phyloP scores from a whole-genome alignment of 2,329 filamentous ascomycete species.

The Tricladium varicosporioides region DNA sequence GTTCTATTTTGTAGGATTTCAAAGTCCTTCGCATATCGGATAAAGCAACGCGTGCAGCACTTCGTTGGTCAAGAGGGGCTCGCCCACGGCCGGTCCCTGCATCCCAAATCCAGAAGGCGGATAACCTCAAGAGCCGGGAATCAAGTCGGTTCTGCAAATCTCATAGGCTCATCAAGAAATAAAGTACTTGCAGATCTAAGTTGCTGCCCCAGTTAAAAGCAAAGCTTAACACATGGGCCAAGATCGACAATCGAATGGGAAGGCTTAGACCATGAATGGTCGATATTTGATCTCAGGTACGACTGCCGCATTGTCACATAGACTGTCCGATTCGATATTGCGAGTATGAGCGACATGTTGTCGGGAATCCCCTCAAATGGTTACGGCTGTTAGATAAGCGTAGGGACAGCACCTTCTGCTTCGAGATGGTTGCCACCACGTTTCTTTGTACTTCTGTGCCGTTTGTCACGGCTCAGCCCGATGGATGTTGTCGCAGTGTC shows the following conservation, averaged over 20 bases:
- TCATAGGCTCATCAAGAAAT: slow-evolving; percentile 13
- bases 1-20: slow-evolving; percentile 4
- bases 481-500: neutral
- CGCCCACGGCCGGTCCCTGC: slow-evolving; percentile 2
- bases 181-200: slow-evolving; percentile 7
- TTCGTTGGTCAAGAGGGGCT: slow-evolving; percentile 14
- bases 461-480: neutral
- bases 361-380: neutral
- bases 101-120: slow-evolving; percentile 21
- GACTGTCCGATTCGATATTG: slow-evolving; percentile 14
- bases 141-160: slow-evolving; percentile 5
- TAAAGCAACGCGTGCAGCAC: slow-evolving; percentile 16
- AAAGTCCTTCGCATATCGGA: slow-evolving; percentile 4
- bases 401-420: slow-evolving; percentile 1
- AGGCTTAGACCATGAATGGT: slow-evolving; percentile 5
- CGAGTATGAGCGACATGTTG: slow-evolving; percentile 2
- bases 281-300: slow-evolving; percentile 15
- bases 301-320: slow-evolving; percentile 2
- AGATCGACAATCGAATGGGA: slow-evolving; percentile 24
- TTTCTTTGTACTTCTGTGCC: neutral
- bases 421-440: slow-evolving; percentile 1
- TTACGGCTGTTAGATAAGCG: no score
- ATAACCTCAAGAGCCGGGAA: slow-evolving; percentile 5
- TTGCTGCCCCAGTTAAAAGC: neutral
- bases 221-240: neutral